Evolutionary conservation across 352 stramenopile genomes (phyloP).

Genomic region (Phytophthora colocasiae): DNA sequence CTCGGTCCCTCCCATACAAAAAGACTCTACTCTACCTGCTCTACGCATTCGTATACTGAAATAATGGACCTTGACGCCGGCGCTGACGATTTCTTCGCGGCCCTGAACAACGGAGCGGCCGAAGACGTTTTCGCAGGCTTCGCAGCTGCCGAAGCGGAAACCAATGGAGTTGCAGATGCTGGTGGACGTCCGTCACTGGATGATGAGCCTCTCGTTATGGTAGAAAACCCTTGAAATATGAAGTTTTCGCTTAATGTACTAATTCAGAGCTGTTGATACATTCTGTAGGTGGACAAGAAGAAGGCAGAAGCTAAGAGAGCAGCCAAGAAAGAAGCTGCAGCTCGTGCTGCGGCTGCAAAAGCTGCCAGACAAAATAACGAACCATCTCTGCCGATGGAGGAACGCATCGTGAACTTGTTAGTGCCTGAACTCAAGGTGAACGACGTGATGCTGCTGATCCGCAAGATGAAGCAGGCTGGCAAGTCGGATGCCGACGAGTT

Average conservation of each 20-base stretch:
- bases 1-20: constrained; percentile 13
- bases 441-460: constrained; percentile 89
- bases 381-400: constrained; percentile 82
- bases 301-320: constrained; percentile 53
- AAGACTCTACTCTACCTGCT: constrained; percentile 1
- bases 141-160: constrained; percentile 37
- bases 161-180: constrained; percentile 2
- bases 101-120: constrained; percentile 68
- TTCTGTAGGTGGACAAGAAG: constrained; percentile 51
- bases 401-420: constrained; percentile 88
- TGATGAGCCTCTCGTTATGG: constrained; percentile 45
- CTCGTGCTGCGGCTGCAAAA: constrained; percentile 43
- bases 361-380: constrained; percentile 47
- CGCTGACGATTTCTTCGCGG: constrained; percentile 85
- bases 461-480: constrained; percentile 90
- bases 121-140: constrained; percentile 71
- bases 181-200: constrained; percentile 31
- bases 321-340: constrained; percentile 50
- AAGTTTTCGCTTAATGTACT: not conserved
- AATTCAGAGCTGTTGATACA: constrained; percentile 3
- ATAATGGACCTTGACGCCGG: constrained; percentile 80
- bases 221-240: constrained; percentile 2
- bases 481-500: constrained; percentile 92
- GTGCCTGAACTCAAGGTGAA: constrained; percentile 88
- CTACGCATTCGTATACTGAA: constrained; percentile 1